phyloP scores from a whole-genome alignment of 208 protist species.

The Porcisia deanei region DNA sequence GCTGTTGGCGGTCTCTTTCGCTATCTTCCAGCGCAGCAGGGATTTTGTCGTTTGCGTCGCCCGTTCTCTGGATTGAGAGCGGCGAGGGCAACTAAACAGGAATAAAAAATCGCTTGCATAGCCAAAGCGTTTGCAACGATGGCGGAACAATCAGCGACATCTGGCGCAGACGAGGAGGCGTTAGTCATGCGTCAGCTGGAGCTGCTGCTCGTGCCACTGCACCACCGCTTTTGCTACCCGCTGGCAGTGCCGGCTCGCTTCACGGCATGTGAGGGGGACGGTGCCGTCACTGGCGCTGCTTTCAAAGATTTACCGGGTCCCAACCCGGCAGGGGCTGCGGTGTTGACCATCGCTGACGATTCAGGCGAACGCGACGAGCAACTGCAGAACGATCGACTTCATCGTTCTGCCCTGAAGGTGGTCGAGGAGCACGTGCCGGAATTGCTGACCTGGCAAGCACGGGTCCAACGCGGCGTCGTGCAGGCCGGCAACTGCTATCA shows the following conservation, averaged over 20 bases:
- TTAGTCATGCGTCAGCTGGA: conserved; percentile 47
- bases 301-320: background rate
- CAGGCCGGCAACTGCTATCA: conserved; percentile 53
- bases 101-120: background rate
- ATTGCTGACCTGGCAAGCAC: conserved; percentile 45
- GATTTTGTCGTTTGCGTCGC: background rate
- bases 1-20: background rate
- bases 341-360: background rate
- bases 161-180: conserved; percentile 17
- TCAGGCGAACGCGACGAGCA: conserved; percentile 4
- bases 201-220: conserved; percentile 45
- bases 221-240: conserved; percentile 51
- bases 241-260: conserved; percentile 36
- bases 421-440: conserved; percentile 54
- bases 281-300: background rate
- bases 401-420: conserved; percentile 25
- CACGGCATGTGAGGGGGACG: background rate
- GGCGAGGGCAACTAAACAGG: background rate
- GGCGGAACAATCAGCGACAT: background rate
- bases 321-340: background rate
- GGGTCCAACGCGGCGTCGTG: conserved; percentile 36
- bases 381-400: conserved; percentile 19
- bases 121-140: background rate
- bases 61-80: background rate
- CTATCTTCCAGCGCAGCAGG: background rate